Base-by-base conservation (phyloP, 2,329 filamentous ascomycete species). In the Botrytis cinerea region DNA sequence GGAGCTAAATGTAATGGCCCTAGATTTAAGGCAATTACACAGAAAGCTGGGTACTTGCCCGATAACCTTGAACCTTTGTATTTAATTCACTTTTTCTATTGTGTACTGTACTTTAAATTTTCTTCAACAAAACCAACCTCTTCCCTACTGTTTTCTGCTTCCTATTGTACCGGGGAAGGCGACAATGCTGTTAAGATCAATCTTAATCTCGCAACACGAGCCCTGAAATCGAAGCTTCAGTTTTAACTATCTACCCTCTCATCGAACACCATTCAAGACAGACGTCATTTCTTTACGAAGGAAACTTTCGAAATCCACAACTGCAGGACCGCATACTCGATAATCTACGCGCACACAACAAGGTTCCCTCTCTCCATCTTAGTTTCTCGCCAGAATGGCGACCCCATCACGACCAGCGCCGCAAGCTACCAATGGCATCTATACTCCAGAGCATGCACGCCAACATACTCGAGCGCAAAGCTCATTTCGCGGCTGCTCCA, bases 401-500 rank as follows among this genome's bases (percentile, higher is more conserved):
- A 73, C 73, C 20, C 61, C 73, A n/a, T 72, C 73, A 46, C 69
- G 60, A 71, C 61, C 70, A 57, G 48, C 54, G 14, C 48, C 54
- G 70, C 63, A 74, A 46, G 28, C 79, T 78, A 76, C 76, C 75
- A 61, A 78, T 76, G 70, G 74, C 75, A 61, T 70, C 54, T 61
- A 75, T 76, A 32, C 71, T 72, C 51, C 51, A 60, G 61, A 79
- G 75, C 70, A 78, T 75, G 66, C 76, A 73, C 45, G 74, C 67
- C 73, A 78, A 75, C 73, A 76, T 68, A 61, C 67, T 54, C 66
- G 66, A n/a, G 35, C 72, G 20, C 72, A 73, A 60, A 70, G 43
- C 28, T 43, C 54, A 4, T 99, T 97, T 82, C 86, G 87, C 71
- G 96, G 96, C 75, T 98, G 95, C 85, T 96, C 94, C 67, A 90